Base-by-base conservation (phyloP, 148 eudicot genomes). In the Spergularia marina region DNA sequence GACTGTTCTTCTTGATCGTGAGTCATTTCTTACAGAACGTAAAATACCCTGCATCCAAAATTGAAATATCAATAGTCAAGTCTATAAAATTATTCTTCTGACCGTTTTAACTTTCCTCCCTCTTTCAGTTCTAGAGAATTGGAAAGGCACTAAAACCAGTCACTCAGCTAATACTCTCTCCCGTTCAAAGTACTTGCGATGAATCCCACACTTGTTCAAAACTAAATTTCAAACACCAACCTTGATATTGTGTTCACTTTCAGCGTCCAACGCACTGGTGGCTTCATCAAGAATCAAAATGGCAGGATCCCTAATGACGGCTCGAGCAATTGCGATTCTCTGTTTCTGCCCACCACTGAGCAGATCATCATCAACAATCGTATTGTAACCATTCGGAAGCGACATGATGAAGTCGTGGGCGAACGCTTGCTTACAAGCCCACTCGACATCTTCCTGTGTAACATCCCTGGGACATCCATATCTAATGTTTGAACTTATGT, bases 331-430 rank as follows among this genome's bases (percentile, higher is more conserved):
- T 71, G 99, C 98, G 74, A 96, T 96, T 59, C 98, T 77, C 80
- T 96, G 99, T 76, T 96, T 96, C 77, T 96, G 99, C 61, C 99
- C 99, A 56, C 99, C 99, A 78, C 99, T 96, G 65, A 96, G 98
- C 79, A 96, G 83, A 89, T 96, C 95, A 84, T 96, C 93, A 83
- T 96, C 99, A 68, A 96, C 98, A 63, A 96, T 82, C 40, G 99
- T 96, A 67, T 85, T 73, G 77, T 96, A 96, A 71, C 99, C 95
- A 78, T 91, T 77, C 25, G 99, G 99, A 63, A 96, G 87, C 39
- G 94, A 80, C 16, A 80, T 85, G 74, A 96, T 92, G 78, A 96
- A 96, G 60, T 89, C 91, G 71, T 96, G 99, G 57, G 99, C 99
- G 84, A 81, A 88, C 6, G 98, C 99, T 79, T 91, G 87, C 82